Percentiles rank a stretch among this genome's conserved stretches.
phyloP scores from a whole-genome alignment of 345 rosid species.

The Zanthoxylum bungeanum region DNA sequence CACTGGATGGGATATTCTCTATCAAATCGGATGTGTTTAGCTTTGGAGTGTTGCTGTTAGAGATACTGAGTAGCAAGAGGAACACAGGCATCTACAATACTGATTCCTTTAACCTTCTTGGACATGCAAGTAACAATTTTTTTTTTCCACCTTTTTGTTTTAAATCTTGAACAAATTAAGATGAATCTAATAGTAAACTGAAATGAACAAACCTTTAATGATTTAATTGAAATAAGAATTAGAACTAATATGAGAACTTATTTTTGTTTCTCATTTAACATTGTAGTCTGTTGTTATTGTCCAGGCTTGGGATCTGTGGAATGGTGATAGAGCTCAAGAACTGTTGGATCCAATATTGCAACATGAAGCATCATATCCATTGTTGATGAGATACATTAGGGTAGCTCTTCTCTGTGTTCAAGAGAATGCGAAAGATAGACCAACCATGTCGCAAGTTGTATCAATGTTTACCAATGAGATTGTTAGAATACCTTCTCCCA shows the following conservation, averaged over 20 bases:
- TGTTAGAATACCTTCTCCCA: conserved; percentile 5
- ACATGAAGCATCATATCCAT: not conserved
- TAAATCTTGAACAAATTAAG: not conserved
- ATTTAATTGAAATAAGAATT: not conserved
- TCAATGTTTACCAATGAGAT: conserved; percentile 19
- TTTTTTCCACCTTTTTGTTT: not conserved
- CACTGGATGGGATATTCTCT: not conserved
- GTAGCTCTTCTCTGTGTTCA: conserved; percentile 22
- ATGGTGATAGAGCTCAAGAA: not conserved
- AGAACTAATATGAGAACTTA: not conserved
- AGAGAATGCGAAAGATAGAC: conserved; percentile 25
- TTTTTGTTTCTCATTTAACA: not conserved
- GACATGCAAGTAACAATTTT: conserved; percentile 17
- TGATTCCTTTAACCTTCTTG: conserved; percentile 26
- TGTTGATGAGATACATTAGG: not conserved
- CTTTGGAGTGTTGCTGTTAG: conserved; percentile 20
- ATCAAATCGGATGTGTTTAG: conserved; percentile 14
- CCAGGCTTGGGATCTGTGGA: conserved; percentile 10
- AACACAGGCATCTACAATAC: conserved; percentile 39
- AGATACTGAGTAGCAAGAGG: conserved; percentile 43
- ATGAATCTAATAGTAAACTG: not conserved
- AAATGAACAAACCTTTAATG: not conserved
- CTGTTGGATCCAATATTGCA: not conserved
- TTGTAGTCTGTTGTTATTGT: not conserved
- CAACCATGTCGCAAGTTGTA: conserved; percentile 23